Evolutionary conservation across 768 basidiomycete genomes (phyloP), one percentile per base, ranked within the genome.

Genomic region (Auriscalpium microsporum): DNA sequence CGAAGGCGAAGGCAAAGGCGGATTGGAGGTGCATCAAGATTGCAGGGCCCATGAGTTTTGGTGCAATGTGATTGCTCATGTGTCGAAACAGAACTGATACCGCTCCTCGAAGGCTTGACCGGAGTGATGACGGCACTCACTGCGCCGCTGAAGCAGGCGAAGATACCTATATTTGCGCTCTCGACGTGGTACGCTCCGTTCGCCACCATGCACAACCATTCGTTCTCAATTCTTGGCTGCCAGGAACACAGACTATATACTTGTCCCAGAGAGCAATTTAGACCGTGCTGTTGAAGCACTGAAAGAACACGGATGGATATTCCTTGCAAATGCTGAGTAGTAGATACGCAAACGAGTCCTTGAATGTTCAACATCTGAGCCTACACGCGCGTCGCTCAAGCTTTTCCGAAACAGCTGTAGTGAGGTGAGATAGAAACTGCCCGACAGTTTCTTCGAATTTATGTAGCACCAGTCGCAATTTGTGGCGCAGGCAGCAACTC

Each of bases 211-310:
- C 23, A 38, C 21, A 34, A 19, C 16, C 14, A 8, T 19, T 49
- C n/a, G 14, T 21, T 52, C 28, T 23, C 40, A 35, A 52, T 9
- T 28, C 3, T 38, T 35, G 17, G 34, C 10, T 5, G 9, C 10
- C 37, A 58, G 57, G 54, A 48, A 52, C n/a, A 55, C 47, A 10
- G 47, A 53, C 34, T 53, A 58, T 36, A 17, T 55, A 10, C 13
- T 55, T 13, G 28, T 52, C 11, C 57, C 54, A 8, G 42, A 42
- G 48, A 44, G 37, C 40, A 45, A 38, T 17, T 3, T 28, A 4
- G 28, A 28, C 28, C 28, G 7, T 28, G 28, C 28, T 28, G 28
- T 28, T 28, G 28, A 28, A 28, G 28, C 28, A 7, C 28, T 28
- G 28, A 28, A 28, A 28, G 28, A 28, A 28, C 2, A 28, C 28